Conservation (phyloP, 2,329 filamentous ascomycete species). For the Paecilomyces niveus region DNA sequence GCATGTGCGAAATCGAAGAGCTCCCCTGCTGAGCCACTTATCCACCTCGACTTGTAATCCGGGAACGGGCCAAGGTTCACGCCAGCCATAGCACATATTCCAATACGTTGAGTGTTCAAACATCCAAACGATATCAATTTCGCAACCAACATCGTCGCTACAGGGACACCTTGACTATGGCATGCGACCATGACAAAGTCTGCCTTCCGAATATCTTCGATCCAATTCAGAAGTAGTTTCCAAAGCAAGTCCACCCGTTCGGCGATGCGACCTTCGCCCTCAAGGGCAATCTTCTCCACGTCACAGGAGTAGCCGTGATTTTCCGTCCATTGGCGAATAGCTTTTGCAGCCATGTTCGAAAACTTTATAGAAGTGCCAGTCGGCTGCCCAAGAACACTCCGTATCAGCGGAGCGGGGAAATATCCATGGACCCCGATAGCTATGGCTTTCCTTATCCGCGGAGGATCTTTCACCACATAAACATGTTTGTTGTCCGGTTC, state of each 20-base stretch:
- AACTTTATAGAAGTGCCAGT: constrained; percentile 94
- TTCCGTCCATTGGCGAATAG: constrained; percentile 77
- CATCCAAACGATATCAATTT: constrained; percentile 89
- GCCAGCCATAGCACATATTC: constrained; percentile 82
- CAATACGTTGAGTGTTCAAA: constrained; percentile 67
- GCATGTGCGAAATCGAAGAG: constrained; percentile 88
- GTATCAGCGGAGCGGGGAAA: constrained; percentile 78
- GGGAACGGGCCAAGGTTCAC: constrained; percentile 90
- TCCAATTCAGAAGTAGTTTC: constrained; percentile 92
- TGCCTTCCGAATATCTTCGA: constrained; percentile 77
- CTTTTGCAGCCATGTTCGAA: constrained; percentile 75
- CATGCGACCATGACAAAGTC: constrained; percentile 90
- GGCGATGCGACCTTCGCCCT: constrained; percentile 86
- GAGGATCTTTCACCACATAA: constrained; percentile 59
- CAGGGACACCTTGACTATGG: constrained; percentile 92
- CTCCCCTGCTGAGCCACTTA: constrained; percentile 87
- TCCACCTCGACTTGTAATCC: constrained; percentile 81
- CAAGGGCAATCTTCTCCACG: constrained; percentile 88
- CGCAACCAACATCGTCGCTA: constrained; percentile 83
- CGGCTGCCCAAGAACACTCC: constrained; percentile 88
- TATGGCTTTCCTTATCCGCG: constrained; percentile 73
- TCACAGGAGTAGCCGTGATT: constrained; percentile 66
- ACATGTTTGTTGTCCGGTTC: constrained; percentile 62
- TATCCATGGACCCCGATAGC: constrained; percentile 93
- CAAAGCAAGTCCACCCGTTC: constrained; percentile 88